Evolutionary conservation across 2,329 filamentous ascomycete genomes (phyloP), one percentile per base, ranked within the genome.

Genomic region (Sphaerostilbella broomeana): DNA sequence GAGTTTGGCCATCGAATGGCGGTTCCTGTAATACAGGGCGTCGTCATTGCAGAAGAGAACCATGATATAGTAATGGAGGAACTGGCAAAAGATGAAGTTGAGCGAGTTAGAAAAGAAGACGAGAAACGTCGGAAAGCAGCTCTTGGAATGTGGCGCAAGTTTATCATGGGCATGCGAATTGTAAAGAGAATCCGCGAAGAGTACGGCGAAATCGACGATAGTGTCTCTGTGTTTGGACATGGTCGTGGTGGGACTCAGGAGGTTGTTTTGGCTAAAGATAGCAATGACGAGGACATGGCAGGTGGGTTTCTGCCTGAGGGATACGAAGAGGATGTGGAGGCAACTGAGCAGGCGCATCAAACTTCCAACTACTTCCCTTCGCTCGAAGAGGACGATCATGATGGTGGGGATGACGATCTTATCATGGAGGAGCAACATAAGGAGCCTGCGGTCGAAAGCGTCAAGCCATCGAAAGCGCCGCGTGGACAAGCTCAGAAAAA

Each of bases 1-100:
- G 92, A 98, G 56, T 98, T 97, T 58, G 90, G 90, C 0, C 83
- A 92, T 51, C 84, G 92, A 44, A 89, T 92, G 73, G 92, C 92
- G 5, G 87, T 97, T 1, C 92, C 92, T 0, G 79, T 95, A 1
- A 84, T 97, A 19, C 83, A 86, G 38, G 92, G 90, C 1, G 87
- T 95, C 1, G 88, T 98, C 0, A 76, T 95, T 2, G 86, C 90
- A 0, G 75, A 79, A 46, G 89, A 94, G 60, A 74, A 95, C 49
- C 77, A 85, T 44, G 77, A 81, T 12, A 58, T 75, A 22, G 73
- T 95, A 1, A 78, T 86, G 57, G 83, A 86, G 54, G 84, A 89
- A 46, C 84, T 94, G 67, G 75, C 79, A 26, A 81, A 80, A 40
- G 84, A 92, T 45, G 84, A 86, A 49, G 78, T 74, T 5, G 87